phyloP scores from a whole-genome alignment of 2,329 filamentous ascomycete species.

The Xylaria sp. region DNA sequence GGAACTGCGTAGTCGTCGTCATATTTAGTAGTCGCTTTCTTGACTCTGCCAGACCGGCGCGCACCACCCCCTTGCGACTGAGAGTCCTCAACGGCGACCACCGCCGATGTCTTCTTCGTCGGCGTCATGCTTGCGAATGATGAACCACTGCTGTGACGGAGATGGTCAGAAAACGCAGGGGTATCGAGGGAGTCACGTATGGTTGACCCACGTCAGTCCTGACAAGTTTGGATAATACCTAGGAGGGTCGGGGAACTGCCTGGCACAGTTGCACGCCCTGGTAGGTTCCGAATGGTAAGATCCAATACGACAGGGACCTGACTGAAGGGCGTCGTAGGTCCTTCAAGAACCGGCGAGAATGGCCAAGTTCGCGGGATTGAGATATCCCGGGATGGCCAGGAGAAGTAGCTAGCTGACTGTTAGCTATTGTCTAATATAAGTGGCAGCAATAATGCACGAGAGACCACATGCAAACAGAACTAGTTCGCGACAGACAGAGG shows the following conservation, averaged over 20 bases:
- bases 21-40: conserved; percentile 21
- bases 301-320: not conserved
- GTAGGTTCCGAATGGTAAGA: not conserved
- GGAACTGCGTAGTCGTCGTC: conserved; percentile 22
- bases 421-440: not conserved
- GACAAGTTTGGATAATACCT: not conserved
- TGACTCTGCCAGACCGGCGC: conserved; percentile 24
- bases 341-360: not conserved
- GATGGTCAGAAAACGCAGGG: not conserved
- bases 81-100: conserved; percentile 4
- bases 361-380: not conserved
- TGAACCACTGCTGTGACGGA: not conserved
- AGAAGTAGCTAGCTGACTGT: not conserved
- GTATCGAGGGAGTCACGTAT: not conserved
- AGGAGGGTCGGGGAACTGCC: not conserved
- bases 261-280: not conserved
- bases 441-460: not conserved
- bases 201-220: not conserved
- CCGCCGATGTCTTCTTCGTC: not conserved
- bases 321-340: not conserved
- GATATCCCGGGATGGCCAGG: not conserved
- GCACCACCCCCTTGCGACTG: not conserved
- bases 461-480: too few relatives aligned
- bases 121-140: not conserved
- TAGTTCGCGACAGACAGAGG: not conserved